Evolutionary conservation across 2,329 filamentous ascomycete genomes (phyloP), one percentile per base, ranked within the genome.

Genomic region (Lasiodiplodia sp.): DNA sequence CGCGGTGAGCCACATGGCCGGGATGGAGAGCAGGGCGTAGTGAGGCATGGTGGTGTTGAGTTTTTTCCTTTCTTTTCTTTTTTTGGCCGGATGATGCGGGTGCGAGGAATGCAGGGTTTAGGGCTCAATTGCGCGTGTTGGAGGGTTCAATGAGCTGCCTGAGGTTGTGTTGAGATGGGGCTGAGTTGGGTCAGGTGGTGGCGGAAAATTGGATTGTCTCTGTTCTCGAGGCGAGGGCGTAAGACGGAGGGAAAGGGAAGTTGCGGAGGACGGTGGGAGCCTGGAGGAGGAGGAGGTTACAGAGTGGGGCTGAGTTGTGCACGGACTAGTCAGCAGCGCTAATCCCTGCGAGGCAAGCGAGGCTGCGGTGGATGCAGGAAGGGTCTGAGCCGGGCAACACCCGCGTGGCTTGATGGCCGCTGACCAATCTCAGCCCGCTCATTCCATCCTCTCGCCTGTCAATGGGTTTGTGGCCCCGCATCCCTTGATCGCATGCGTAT

Each of bases 1-100:
- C 55, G 78, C 75, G 44, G 85, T 75, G 70, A 79, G 67, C 72
- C 80, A 83, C 76, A 82, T 83, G 69, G 77, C 75, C 0, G 82
- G 82, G 56, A 85, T 81, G 40, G 79, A 79, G 70, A 84, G 72
- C 69, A 84, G 72, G 18, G 82, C 79, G 56, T 77, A 73, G 70
- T 81, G 81, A 70, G 75, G 73, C 65, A 75, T 73, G 28, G 44
- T 34, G 57, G 38, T 34, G 44, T 1, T 11, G 11, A 5, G 14
- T 34, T 4, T 5, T 57, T 3, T 14, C 14, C 3, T n/a, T 18
- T 23, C 4, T 37, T 57, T 37, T 25, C 51, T 57, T 55, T 34
- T 10, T 34, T 55, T 25, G 40, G 6, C 44, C 7, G 40, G 40
- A 18, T 7, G 16, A 3, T 7, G 40, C 14, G 18, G 40, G 4